These are phyloP conservation scores for Talaromyces sp. DNA, from an alignment of 2,329 filamentous ascomycete genomes.

Conservation along the genomic window DNA sequence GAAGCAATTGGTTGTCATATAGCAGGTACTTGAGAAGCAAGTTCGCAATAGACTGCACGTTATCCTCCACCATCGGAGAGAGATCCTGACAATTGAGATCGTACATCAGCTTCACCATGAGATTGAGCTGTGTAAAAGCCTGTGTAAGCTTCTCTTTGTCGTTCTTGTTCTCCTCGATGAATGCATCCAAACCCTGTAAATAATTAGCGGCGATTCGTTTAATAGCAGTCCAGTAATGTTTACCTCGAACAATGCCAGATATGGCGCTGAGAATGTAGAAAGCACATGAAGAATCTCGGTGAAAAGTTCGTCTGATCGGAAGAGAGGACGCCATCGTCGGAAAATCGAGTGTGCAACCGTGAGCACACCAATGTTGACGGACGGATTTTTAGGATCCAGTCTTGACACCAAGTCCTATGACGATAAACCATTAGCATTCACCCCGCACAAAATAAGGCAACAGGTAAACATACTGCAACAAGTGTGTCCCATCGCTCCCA, in stretches of 20 bases:
- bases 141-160: constrained; percentile 69
- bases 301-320: constrained; percentile 86
- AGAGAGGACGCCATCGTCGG: constrained; percentile 88
- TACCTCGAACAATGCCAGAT: constrained; percentile 72
- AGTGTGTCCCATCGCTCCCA: constrained; percentile 96
- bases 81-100: constrained; percentile 97
- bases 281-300: constrained; percentile 96
- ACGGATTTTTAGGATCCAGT: constrained; percentile 72
- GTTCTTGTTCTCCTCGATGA: constrained; percentile 66
- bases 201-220: constrained; percentile 11
- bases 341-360: constrained; percentile 99
- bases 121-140: constrained; percentile 78
- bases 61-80: constrained; percentile 88
- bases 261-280: constrained; percentile 73
- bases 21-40: constrained; percentile 88
- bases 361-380: constrained; percentile 86
- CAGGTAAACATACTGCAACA: constrained; percentile 57
- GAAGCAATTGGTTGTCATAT: constrained; percentile 77
- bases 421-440: constrained; percentile 9
- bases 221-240: constrained; percentile 18
- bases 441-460: neutral
- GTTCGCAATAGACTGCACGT: constrained; percentile 67
- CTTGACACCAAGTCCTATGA: constrained; percentile 76
- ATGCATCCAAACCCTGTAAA: constrained; percentile 41
- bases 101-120: constrained; percentile 87